Evolutionary conservation across 1,139 yeast species (phyloP).

Genomic region (Diutina neorugosa): DNA sequence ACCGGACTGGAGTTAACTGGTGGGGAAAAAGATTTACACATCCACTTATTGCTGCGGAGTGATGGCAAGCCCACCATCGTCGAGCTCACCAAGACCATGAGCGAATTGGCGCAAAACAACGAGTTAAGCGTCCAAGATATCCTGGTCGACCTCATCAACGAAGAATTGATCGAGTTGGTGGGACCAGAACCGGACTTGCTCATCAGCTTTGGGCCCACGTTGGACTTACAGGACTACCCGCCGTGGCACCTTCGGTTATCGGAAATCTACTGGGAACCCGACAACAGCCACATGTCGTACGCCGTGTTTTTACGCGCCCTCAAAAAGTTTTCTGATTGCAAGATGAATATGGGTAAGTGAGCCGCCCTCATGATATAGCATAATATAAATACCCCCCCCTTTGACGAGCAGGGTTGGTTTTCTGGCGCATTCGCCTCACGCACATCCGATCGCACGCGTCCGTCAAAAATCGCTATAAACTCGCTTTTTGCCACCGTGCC

Average conservation of each 20-base stretch:
- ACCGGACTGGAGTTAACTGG: slow-evolving; percentile 10
- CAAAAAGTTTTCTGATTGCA: slow-evolving; percentile 66
- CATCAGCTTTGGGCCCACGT: slow-evolving; percentile 69
- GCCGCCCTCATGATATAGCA: background rate
- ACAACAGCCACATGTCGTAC: slow-evolving; percentile 66
- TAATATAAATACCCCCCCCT: background rate
- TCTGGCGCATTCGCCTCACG: background rate
- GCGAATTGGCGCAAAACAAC: slow-evolving; percentile 54
- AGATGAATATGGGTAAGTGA: slow-evolving; percentile 76
- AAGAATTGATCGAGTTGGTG: slow-evolving; percentile 62
- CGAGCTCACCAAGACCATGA: slow-evolving; percentile 77
- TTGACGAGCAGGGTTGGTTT: background rate
- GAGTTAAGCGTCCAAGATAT: slow-evolving; percentile 60
- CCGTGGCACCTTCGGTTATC: slow-evolving; percentile 95
- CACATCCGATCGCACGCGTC: background rate
- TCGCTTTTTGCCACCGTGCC: slow-evolving; percentile 5
- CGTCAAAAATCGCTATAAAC: background rate
- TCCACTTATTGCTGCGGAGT: slow-evolving; percentile 54
- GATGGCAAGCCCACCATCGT: slow-evolving; percentile 91
- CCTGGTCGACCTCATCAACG: slow-evolving; percentile 61
- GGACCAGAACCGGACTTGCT: slow-evolving; percentile 88
- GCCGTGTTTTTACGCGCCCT: slow-evolving; percentile 80
- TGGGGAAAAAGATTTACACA: slow-evolving; percentile 33
- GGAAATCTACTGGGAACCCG: slow-evolving; percentile 87
- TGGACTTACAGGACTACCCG: slow-evolving; percentile 89